Percentiles rank a stretch among this genome's conserved stretches.
These are phyloP conservation scores for Acanthochlamys bracteata DNA, from an alignment of 106 monocot species.

Conservation along the genomic window DNA sequence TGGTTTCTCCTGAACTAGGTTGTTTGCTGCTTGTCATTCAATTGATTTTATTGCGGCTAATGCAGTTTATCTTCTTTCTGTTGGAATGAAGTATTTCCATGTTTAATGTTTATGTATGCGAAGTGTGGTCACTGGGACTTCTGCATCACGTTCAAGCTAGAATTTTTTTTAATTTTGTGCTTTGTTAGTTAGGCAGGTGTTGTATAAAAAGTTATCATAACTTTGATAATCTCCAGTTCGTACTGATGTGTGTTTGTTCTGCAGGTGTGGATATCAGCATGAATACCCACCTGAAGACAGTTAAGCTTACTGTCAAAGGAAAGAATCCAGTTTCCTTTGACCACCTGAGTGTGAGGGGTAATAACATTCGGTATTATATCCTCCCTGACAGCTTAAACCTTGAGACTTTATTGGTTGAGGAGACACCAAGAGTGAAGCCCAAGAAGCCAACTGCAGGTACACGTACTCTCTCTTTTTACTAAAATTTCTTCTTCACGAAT, in stretches of 20 bases:
- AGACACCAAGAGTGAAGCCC: slow-evolving; percentile 83
- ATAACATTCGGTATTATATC: slow-evolving; percentile 87
- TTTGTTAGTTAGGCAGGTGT: too few species aligned
- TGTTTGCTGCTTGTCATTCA: too few species aligned
- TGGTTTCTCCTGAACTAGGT: too few species aligned
- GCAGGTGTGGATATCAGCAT: slow-evolving; percentile 95
- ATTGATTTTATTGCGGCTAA: too few species aligned
- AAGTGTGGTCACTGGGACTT: too few species aligned
- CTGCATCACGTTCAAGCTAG: too few species aligned
- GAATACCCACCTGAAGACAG: slow-evolving; percentile 94
- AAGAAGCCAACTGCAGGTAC: slow-evolving; percentile 89
- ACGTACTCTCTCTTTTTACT: neutral
- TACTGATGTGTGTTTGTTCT: slow-evolving; percentile 2
- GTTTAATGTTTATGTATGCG: too few species aligned
- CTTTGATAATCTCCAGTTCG: neutral
- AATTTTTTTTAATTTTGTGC: too few species aligned
- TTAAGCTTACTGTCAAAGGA: slow-evolving; percentile 84
- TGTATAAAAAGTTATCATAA: too few species aligned
- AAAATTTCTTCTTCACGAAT: neutral
- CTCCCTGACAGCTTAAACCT: slow-evolving; percentile 96
- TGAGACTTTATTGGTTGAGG: slow-evolving; percentile 88
- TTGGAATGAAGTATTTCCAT: too few species aligned
- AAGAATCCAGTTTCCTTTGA: slow-evolving; percentile 87
- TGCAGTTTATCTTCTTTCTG: too few species aligned
- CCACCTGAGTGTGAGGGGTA: slow-evolving; percentile 87